These are phyloP conservation scores for Rutstroemia sydowiana DNA, from an alignment of 2,329 filamentous ascomycete genomes.

Conservation along the genomic window DNA sequence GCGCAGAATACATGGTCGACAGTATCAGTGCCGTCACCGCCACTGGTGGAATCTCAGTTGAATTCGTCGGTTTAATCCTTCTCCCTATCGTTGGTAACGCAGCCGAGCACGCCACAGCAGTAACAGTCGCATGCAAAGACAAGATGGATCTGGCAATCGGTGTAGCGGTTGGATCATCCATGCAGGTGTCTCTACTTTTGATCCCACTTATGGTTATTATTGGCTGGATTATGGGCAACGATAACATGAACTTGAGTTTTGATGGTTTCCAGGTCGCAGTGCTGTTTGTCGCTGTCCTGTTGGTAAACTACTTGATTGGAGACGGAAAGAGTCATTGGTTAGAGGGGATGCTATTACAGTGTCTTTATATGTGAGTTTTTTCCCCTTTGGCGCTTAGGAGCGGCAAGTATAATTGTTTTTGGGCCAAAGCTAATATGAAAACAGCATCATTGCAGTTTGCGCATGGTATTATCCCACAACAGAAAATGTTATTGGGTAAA, in stretches of 20 bases:
- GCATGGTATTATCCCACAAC: slow-evolving; percentile 18
- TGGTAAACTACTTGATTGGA: slow-evolving; percentile 79
- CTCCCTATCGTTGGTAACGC: slow-evolving; percentile 79
- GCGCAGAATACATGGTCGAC: slow-evolving; percentile 70
- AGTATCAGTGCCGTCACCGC: slow-evolving; percentile 69
- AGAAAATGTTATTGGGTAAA: not conserved
- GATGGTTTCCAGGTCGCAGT: slow-evolving; percentile 82
- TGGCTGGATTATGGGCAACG: slow-evolving; percentile 66
- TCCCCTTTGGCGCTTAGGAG: not conserved
- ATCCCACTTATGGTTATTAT: slow-evolving; percentile 75
- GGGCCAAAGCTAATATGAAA: too few species aligned
- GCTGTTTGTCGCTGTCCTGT: slow-evolving; percentile 73
- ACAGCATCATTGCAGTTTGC: slow-evolving; percentile 18
- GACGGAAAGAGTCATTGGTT: slow-evolving; percentile 50
- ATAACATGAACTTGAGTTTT: slow-evolving; percentile 59
- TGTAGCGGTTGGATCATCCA: slow-evolving; percentile 73
- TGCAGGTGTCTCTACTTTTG: slow-evolving; percentile 77
- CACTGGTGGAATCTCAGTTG: slow-evolving; percentile 63
- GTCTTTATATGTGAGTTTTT: slow-evolving; percentile 26
- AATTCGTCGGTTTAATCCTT: slow-evolving; percentile 72
- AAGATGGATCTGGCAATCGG: slow-evolving; percentile 74
- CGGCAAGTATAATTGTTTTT: too few species aligned
- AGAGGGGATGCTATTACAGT: slow-evolving; percentile 27
- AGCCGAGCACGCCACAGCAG: slow-evolving; percentile 74
- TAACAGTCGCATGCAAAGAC: slow-evolving; percentile 68